Evolutionary conservation across 345 rosid genomes (phyloP).

Genomic region (Draba incana): DNA sequence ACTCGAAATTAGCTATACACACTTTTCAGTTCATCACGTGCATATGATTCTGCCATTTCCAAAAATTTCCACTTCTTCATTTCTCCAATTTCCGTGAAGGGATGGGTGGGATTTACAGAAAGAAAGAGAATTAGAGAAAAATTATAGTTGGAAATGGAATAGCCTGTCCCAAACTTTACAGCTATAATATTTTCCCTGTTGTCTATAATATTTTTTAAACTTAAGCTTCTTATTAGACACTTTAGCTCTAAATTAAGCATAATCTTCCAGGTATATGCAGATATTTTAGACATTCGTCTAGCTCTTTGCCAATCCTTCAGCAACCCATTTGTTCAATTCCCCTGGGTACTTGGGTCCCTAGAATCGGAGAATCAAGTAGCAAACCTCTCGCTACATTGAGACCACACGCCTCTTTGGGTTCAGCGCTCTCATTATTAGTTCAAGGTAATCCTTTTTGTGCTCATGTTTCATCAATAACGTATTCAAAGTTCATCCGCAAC

Average conservation of each 20-base stretch:
- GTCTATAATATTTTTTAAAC: neutral
- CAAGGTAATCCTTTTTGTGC: slow-evolving; percentile 56
- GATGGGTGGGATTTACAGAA: slow-evolving; percentile 1
- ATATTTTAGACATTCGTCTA: slow-evolving; percentile 81
- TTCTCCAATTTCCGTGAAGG: slow-evolving; percentile 25
- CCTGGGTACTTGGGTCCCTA: slow-evolving; percentile 93
- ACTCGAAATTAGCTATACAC: slow-evolving; percentile 4
- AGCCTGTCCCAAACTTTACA: slow-evolving; percentile 12
- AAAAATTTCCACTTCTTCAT: neutral
- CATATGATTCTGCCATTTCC: slow-evolving; percentile 21
- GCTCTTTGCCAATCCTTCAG: slow-evolving; percentile 89
- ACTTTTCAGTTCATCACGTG: neutral
- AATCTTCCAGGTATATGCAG: slow-evolving; percentile 85
- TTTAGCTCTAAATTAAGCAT: slow-evolving; percentile 32
- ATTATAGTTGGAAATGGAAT: neutral
- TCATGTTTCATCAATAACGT: slow-evolving; percentile 2
- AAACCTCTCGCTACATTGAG: slow-evolving; percentile 66
- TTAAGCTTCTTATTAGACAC: slow-evolving; percentile 28
- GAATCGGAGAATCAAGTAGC: slow-evolving; percentile 74
- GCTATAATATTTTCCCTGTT: neutral
- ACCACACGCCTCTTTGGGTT: slow-evolving; percentile 73
- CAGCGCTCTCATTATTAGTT: slow-evolving; percentile 70
- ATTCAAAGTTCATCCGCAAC: neutral
- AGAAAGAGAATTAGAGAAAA: neutral
- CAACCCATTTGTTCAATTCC: slow-evolving; percentile 78